phyloP scores from a whole-genome alignment of 345 rosid species.

The Rubroshorea leprosula region DNA sequence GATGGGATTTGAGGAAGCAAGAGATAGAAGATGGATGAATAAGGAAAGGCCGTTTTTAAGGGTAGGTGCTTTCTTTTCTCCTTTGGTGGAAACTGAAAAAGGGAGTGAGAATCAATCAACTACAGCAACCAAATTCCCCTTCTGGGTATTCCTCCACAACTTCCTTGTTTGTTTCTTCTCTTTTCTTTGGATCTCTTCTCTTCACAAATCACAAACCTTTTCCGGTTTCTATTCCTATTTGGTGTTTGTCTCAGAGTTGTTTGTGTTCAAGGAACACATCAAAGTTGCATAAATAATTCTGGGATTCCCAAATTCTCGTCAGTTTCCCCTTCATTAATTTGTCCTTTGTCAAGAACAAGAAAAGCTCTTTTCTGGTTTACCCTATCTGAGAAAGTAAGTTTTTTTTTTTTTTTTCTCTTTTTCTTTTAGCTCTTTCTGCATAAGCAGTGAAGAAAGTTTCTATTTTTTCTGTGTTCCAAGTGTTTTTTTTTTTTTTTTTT shows the following conservation, averaged over 20 bases:
- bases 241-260: slow-evolving; percentile 4
- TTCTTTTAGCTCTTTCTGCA: neutral
- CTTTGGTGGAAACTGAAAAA: slow-evolving; percentile 3
- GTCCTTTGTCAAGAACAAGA: neutral
- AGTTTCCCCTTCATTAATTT: neutral
- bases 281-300: no score
- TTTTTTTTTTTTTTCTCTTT: neutral
- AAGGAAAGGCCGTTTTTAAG: slow-evolving; percentile 5
- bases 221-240: neutral
- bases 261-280: no score
- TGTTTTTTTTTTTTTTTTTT: slow-evolving; percentile 1
- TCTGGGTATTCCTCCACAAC: no score
- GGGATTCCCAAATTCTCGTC: neutral
- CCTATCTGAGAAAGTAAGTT: no score
- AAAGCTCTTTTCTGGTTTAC: neutral
- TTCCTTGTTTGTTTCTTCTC: no score
- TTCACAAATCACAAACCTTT: neutral
- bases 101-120: slow-evolving; percentile 1
- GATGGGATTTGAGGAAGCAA: slow-evolving; percentile 10
- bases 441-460: neutral
- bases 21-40: slow-evolving; percentile 5
- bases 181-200: no score
- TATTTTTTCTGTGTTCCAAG: neutral
- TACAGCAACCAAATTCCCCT: neutral
- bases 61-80: neutral